Evolutionary conservation across 225 moss, liverwort and hornwort species (phyloP).

Genomic region (Ulota crispa): DNA sequence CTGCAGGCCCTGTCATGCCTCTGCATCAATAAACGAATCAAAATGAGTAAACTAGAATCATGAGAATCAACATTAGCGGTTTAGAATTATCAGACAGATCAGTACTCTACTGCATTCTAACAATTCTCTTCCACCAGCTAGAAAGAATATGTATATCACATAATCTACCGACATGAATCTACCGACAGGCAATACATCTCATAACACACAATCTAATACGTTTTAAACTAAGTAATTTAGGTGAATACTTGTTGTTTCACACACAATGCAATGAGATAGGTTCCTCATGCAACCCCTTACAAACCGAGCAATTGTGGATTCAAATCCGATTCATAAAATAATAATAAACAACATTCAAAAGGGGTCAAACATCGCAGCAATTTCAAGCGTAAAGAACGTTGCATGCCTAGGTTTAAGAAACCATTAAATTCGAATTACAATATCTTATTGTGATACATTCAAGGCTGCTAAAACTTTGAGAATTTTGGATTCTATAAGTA

Average conservation of each 20-base stretch:
- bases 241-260: neutral
- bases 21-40: conserved; percentile 25
- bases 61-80: neutral
- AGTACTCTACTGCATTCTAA: neutral
- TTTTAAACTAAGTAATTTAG: neutral
- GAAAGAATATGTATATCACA: neutral
- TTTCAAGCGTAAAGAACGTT: neutral
- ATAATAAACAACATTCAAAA: neutral
- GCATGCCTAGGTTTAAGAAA: neutral
- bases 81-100: neutral
- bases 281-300: neutral
- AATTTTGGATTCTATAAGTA: neutral
- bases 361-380: neutral
- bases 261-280: neutral
- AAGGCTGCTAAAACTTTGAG: neutral
- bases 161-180: neutral
- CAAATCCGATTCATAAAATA: neutral
- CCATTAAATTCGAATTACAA: neutral
- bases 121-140: neutral
- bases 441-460: too few relatives aligned
- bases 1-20: conserved; percentile 42
- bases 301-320: neutral
- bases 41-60: neutral
- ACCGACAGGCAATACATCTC: neutral
- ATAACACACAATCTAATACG: neutral